Percentiles rank a stretch among this genome's conserved stretches.
Conservation (phyloP, 768 basidiomycete genomes). For the Tephrocybe sp. region DNA sequence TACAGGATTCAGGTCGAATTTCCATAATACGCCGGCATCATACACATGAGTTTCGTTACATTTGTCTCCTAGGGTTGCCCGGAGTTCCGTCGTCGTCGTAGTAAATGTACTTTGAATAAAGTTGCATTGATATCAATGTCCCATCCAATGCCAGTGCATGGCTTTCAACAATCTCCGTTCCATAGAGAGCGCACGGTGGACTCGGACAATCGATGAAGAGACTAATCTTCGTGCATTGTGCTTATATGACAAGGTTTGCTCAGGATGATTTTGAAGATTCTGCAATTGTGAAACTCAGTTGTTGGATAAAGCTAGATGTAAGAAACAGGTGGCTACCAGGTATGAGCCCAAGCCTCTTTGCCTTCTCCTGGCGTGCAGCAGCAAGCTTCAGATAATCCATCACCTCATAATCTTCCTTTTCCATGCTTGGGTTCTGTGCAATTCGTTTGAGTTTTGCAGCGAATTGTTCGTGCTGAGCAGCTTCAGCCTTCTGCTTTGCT, state of each 20-base stretch:
- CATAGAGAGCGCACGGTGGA: too few relatives aligned
- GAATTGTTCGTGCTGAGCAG: constrained; percentile 36
- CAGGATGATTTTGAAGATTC: constrained; percentile 11
- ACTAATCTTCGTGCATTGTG: neutral
- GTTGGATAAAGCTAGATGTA: neutral
- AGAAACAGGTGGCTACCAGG: constrained; percentile 13
- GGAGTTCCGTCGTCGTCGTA: neutral
- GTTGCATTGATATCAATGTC: too few relatives aligned
- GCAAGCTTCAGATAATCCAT: constrained; percentile 28
- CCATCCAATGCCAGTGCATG: neutral
- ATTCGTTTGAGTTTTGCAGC: constrained; percentile 44
- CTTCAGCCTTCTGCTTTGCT: constrained; percentile 43
- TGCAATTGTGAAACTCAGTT: neutral
- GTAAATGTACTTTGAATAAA: neutral
- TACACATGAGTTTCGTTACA: neutral
- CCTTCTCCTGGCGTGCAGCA: constrained; percentile 24
- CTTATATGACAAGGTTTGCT: neutral
- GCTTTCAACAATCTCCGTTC: neutral
- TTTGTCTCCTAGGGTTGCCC: neutral
- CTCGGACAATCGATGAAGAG: too few relatives aligned
- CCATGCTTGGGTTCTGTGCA: constrained; percentile 36
- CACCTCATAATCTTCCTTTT: constrained; percentile 28
- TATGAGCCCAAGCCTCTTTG: constrained; percentile 23
- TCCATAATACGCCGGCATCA: constrained; percentile 16
- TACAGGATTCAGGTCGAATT: constrained; percentile 30